Percentiles rank a stretch among this genome's conserved stretches.
These are phyloP conservation scores for Taphrina communis DNA, from an alignment of 1,139 yeast genomes.

Conservation along the genomic window DNA sequence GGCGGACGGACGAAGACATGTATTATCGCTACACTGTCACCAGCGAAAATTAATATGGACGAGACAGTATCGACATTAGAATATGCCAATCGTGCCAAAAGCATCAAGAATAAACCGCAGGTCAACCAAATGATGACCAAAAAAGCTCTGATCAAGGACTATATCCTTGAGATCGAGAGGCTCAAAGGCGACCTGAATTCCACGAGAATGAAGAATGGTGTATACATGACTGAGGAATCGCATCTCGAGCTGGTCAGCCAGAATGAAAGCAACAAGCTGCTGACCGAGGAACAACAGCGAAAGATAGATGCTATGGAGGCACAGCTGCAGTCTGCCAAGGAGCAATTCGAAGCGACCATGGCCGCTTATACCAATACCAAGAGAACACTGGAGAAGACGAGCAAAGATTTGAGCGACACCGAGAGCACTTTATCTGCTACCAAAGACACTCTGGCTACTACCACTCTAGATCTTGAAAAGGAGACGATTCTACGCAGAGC, in stretches of 20 bases:
- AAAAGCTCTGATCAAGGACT: constrained; percentile 59
- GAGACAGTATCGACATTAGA: constrained; percentile 84
- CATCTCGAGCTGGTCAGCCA: constrained; percentile 59
- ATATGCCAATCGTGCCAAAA: constrained; percentile 82
- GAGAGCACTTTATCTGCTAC: constrained; percentile 46
- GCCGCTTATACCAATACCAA: constrained; percentile 48
- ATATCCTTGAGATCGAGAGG: constrained; percentile 61
- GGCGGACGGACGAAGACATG: constrained; percentile 85
- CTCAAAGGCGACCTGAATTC: constrained; percentile 67
- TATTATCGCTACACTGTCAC: constrained; percentile 81
- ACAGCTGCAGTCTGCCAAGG: constrained; percentile 53
- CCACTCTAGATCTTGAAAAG: constrained; percentile 45
- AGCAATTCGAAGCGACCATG: constrained; percentile 49
- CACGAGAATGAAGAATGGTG: constrained; percentile 67
- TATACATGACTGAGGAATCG: constrained; percentile 64
- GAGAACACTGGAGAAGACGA: constrained; percentile 48
- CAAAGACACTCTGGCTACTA: constrained; percentile 44
- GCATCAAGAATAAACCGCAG: constrained; percentile 75
- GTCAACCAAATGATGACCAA: constrained; percentile 62
- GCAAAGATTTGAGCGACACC: constrained; percentile 46
- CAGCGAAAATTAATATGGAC: constrained; percentile 72
- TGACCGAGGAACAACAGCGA: constrained; percentile 58
- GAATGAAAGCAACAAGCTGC: constrained; percentile 57
- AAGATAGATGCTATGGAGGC: constrained; percentile 57
- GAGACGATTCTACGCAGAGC: constrained; percentile 50